Conservation (phyloP, 192 early-diverging fungal genomes). For the Umbelopsis vinacea region DNA sequence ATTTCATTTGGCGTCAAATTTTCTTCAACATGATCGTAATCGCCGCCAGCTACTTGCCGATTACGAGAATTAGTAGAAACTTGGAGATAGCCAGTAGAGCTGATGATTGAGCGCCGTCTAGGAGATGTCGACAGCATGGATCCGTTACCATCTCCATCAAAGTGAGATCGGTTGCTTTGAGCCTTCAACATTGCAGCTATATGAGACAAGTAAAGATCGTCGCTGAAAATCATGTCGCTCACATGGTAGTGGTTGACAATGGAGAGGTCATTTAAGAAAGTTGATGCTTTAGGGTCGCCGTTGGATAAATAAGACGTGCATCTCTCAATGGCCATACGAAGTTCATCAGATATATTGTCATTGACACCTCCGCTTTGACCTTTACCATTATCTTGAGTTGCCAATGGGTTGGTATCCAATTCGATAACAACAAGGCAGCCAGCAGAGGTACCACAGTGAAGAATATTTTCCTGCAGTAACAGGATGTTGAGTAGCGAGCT, state of each 20-base stretch:
- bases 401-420: slow-evolving; percentile 1
- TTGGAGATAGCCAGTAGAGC: slow-evolving; percentile 28
- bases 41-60: neutral
- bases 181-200: slow-evolving; percentile 48
- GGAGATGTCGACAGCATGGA: slow-evolving; percentile 1
- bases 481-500: slow-evolving; percentile 37
- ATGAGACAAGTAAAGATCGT: slow-evolving; percentile 53
- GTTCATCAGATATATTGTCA: neutral
- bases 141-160: neutral
- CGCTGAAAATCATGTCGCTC: slow-evolving; percentile 43
- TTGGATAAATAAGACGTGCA: slow-evolving; percentile 31
- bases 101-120: slow-evolving; percentile 25
- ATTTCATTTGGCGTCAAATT: slow-evolving; percentile 28
- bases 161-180: slow-evolving; percentile 11
- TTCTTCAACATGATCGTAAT: slow-evolving; percentile 11
- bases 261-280: slow-evolving; percentile 48
- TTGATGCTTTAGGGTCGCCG: slow-evolving; percentile 24
- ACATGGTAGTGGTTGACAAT: slow-evolving; percentile 33
- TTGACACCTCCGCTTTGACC: neutral
- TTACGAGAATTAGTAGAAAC: slow-evolving; percentile 22
- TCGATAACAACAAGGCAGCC: slow-evolving; percentile 39
- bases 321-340: slow-evolving; percentile 26
- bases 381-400: neutral
- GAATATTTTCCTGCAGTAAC: slow-evolving; percentile 42
- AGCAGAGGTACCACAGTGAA: slow-evolving; percentile 41